Conservation (phyloP, 768 basidiomycete species). For the Daedalea quercina region DNA sequence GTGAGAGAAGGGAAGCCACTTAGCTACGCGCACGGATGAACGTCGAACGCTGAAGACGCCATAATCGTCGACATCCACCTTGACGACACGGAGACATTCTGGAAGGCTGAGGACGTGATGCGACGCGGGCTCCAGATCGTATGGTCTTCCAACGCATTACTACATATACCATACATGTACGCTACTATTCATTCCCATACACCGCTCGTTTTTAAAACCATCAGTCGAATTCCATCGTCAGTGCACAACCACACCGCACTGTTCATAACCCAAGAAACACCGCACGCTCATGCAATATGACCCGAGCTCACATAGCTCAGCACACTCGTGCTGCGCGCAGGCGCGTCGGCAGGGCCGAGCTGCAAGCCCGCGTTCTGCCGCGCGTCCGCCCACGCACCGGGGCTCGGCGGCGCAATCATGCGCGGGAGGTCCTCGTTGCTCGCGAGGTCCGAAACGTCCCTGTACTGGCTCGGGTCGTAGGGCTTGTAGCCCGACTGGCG, state of each 20-base stretch:
- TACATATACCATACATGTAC: no score
- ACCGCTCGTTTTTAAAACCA: background rate
- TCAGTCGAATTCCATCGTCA: background rate
- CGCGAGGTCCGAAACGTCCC: constrained; percentile 23
- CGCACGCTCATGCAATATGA: background rate
- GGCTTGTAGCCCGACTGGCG: constrained; percentile 18
- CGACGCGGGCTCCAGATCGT: no score
- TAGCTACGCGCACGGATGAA: no score
- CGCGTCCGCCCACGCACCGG: constrained; percentile 21
- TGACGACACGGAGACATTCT: no score
- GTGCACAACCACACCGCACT: no score
- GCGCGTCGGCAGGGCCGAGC: background rate
- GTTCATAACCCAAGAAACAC: background rate
- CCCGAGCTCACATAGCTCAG: background rate
- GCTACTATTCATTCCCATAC: background rate
- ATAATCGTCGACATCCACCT: no score
- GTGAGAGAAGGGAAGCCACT: no score
- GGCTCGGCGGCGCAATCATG: constrained; percentile 12
- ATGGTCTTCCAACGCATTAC: no score
- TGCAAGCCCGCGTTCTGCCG: constrained; percentile 12
- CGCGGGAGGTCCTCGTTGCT: constrained; percentile 20
- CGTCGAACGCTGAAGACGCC: no score
- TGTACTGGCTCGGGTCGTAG: constrained; percentile 17
- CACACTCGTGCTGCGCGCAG: background rate
- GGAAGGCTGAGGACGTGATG: no score